These are phyloP conservation scores for Tulasnella sp. DNA, from an alignment of 768 basidiomycete genomes.

Conservation along the genomic window DNA sequence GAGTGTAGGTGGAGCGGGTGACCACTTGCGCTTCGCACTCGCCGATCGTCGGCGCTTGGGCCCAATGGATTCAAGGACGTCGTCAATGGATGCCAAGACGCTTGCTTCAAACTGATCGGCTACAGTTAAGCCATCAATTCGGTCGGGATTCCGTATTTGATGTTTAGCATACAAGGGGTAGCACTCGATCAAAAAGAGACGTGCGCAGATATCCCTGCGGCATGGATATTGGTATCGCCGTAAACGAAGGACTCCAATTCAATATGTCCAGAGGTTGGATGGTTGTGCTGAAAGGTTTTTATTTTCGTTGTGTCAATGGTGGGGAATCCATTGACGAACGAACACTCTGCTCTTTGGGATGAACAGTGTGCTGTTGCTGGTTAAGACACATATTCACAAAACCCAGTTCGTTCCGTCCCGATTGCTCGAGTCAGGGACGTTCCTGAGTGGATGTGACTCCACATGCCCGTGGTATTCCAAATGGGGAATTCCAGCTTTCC, in stretches of 20 bases:
- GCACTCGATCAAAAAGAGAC: constrained; percentile 66
- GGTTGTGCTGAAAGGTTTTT: not conserved
- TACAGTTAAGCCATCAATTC: constrained; percentile 23
- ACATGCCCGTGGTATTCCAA: too few species aligned
- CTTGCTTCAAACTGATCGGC: constrained; percentile 54
- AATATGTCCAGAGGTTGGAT: constrained; percentile 23
- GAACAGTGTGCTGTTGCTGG: too few species aligned
- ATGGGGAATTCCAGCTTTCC: too few species aligned
- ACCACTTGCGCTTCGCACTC: constrained; percentile 28
- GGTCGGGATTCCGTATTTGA: not conserved
- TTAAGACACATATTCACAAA: too few species aligned
- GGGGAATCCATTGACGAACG: too few species aligned
- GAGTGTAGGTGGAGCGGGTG: too few species aligned
- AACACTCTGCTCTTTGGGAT: too few species aligned
- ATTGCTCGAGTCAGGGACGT: too few species aligned
- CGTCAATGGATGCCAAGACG: constrained; percentile 53
- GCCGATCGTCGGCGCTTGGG: constrained; percentile 52
- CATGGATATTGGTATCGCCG: constrained; percentile 42
- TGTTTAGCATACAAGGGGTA: constrained; percentile 21
- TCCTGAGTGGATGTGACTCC: too few species aligned
- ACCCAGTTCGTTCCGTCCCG: too few species aligned
- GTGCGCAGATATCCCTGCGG: constrained; percentile 54
- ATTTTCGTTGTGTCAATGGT: too few species aligned
- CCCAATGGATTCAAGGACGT: constrained; percentile 55
- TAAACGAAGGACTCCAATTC: constrained; percentile 46